phyloP scores from a whole-genome alignment of 768 basidiomycete genomes.

The Obba rivulosa region DNA sequence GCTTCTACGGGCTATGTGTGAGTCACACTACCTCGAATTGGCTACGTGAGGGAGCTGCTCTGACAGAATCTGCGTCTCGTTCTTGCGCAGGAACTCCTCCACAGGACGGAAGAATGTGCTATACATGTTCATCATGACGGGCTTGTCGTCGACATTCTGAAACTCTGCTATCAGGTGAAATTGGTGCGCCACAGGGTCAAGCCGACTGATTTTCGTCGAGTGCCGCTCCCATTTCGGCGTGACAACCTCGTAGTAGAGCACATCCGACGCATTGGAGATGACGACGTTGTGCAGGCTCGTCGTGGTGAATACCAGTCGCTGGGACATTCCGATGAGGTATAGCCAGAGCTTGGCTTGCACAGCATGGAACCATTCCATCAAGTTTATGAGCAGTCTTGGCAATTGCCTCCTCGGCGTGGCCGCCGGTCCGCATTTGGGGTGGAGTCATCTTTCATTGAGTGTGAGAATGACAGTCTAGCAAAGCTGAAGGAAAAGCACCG shows the following conservation, averaged over 20 bases:
- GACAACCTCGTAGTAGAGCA: constrained; percentile 35
- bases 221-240: constrained; percentile 33
- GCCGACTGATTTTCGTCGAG: constrained; percentile 29
- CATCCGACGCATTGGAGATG: constrained; percentile 32
- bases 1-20: constrained; percentile 7
- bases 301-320: constrained; percentile 33
- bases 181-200: constrained; percentile 24
- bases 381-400: too few relatives aligned
- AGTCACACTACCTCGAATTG: constrained; percentile 10
- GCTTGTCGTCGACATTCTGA: constrained; percentile 23
- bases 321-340: constrained; percentile 1
- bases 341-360: too few relatives aligned
- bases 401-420: too few relatives aligned
- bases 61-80: constrained; percentile 3
- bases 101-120: constrained; percentile 21
- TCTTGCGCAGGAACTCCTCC: constrained; percentile 26
- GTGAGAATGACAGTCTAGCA: too few relatives aligned
- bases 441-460: too few relatives aligned
- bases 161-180: constrained; percentile 29
- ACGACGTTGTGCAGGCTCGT: constrained; percentile 31
- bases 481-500: too few relatives aligned
- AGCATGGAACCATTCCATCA: too few relatives aligned
- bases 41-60: background rate
- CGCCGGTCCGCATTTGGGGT: too few relatives aligned
- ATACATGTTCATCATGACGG: constrained; percentile 25